Conservation (phyloP, 1,139 yeast species). For the Scheffersomyces titani region DNA sequence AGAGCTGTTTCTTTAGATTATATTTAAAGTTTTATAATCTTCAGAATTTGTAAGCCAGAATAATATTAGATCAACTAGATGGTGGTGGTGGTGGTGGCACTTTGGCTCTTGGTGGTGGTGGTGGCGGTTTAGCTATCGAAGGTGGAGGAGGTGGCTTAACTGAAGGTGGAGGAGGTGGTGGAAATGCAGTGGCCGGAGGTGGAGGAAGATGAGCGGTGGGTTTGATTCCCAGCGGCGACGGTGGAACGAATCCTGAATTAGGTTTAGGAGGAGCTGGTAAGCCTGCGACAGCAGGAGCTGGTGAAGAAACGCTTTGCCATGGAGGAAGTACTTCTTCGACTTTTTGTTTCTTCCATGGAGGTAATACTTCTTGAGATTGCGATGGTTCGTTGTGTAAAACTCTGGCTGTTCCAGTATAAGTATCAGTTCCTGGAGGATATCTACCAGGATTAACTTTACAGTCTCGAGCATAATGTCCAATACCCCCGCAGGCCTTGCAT, state of each 20-base stretch:
- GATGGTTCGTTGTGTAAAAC: not conserved
- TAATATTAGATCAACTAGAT: not conserved
- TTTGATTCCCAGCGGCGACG: slow-evolving; percentile 8
- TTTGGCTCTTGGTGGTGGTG: slow-evolving; percentile 7
- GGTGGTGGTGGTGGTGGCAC: slow-evolving; percentile 11
- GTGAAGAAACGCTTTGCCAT: slow-evolving; percentile 11
- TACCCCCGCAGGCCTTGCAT: slow-evolving; percentile 76
- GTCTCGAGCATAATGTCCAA: slow-evolving; percentile 88
- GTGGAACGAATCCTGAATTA: slow-evolving; percentile 6
- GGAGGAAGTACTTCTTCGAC: slow-evolving; percentile 13
- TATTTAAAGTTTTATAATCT: no score
- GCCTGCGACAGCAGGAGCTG: slow-evolving; percentile 2
- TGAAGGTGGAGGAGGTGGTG: slow-evolving; percentile 14
- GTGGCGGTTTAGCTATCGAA: slow-evolving; percentile 4
- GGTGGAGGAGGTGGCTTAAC: slow-evolving; percentile 12
- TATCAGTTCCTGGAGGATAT: not conserved
- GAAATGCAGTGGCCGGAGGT: slow-evolving; percentile 19
- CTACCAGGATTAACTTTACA: slow-evolving; percentile 47
- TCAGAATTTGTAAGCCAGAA: no score
- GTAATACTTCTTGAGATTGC: slow-evolving; percentile 6
- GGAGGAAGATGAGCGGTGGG: slow-evolving; percentile 12
- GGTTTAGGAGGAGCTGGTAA: slow-evolving; percentile 4
- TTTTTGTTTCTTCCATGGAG: slow-evolving; percentile 15
- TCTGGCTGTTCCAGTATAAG: slow-evolving; percentile 1
- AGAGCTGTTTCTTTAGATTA: no score